Base-by-base conservation (phyloP, 306 rosid genomes). In the Ziziphus jujuba region DNA sequence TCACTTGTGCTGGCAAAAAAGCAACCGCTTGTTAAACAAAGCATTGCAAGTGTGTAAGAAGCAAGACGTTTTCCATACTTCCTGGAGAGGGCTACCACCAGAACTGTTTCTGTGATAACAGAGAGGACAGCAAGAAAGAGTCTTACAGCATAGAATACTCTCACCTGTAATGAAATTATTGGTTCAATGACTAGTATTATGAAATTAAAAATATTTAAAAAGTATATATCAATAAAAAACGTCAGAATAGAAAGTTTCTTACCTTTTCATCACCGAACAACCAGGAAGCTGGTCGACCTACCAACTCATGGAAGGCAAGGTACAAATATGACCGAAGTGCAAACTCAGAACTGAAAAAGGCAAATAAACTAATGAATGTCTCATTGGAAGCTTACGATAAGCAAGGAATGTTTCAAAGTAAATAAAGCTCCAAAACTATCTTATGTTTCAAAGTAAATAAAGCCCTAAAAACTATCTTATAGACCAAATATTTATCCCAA, bases 1-100 rank as follows among this genome's bases (percentile, higher is more conserved):
- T 70, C 85, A 89, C 98, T 90, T 58, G 99, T 95, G 89, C 99
- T 95, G 65, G 97, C 97, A 59, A 95, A 90, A 84, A 90, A 95
- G 80, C 96, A 95, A 61, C 99, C 96, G 10, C 99, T 95, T 77
- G 97, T 77, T 72, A 95, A 84, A 83, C 97, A 90, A 68, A 95
- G 81, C 99, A 95, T 95, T 21, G 97, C 97, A 72, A 95, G 97
- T 25, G 97, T 78, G 75, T 95, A 95, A n/a, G 83, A 79, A 69
- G 95, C 96, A 60, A 95, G 80, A 10, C 99, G 95, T 74, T 79
- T 95, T 66, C 99, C 99, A 56, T 87, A 90, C 84, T 88, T 95
- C 74, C 88, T 84, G 3, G 99, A 88, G 65, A 95, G 84, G 53
- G 99, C 96, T 59, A 90, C 95, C 17, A 90, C 92, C 34, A 93